These are phyloP conservation scores for Torulaspora gathmanii DNA, from an alignment of 805 yeast species.

Conservation along the genomic window DNA sequence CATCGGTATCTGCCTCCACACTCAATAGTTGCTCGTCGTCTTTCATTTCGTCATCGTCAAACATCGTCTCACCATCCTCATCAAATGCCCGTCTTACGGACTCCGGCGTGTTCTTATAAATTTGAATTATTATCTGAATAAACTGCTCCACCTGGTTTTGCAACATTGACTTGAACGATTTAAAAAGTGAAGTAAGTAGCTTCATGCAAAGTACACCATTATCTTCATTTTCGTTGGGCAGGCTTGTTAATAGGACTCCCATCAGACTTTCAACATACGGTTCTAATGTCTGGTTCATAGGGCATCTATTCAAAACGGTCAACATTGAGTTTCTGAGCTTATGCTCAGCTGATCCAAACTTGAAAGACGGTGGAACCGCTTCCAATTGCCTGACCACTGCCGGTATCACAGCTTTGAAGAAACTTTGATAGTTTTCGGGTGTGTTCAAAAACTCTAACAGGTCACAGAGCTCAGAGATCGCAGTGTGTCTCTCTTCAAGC, in stretches of 20 bases:
- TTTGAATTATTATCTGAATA: slow-evolving; percentile 64
- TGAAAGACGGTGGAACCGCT: slow-evolving; percentile 67
- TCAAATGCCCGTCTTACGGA: slow-evolving; percentile 70
- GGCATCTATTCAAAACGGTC: slow-evolving; percentile 75
- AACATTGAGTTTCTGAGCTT: slow-evolving; percentile 70
- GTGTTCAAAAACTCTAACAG: slow-evolving; percentile 79
- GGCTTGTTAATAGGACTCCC: slow-evolving; percentile 50
- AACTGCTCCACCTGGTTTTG: slow-evolving; percentile 73
- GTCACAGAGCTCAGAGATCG: slow-evolving; percentile 78
- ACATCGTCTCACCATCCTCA: slow-evolving; percentile 17
- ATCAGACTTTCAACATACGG: slow-evolving; percentile 60
- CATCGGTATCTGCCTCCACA: slow-evolving; percentile 8
- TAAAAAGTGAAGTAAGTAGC: slow-evolving; percentile 77
- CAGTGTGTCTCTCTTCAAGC: slow-evolving; percentile 56
- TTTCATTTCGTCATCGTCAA: slow-evolving; percentile 13
- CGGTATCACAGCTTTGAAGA: slow-evolving; percentile 66
- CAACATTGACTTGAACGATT: slow-evolving; percentile 67
- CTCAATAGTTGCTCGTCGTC: slow-evolving; percentile 13
- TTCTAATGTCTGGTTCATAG: slow-evolving; percentile 75
- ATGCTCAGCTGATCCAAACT: slow-evolving; percentile 62
- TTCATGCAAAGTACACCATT: slow-evolving; percentile 91
- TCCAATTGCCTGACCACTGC: slow-evolving; percentile 59
- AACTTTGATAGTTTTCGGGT: slow-evolving; percentile 74
- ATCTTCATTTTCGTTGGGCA: slow-evolving; percentile 84
- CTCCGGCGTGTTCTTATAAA: slow-evolving; percentile 74